Base-by-base conservation (phyloP, 257 asterid species). In the Penstemon eatonii region DNA sequence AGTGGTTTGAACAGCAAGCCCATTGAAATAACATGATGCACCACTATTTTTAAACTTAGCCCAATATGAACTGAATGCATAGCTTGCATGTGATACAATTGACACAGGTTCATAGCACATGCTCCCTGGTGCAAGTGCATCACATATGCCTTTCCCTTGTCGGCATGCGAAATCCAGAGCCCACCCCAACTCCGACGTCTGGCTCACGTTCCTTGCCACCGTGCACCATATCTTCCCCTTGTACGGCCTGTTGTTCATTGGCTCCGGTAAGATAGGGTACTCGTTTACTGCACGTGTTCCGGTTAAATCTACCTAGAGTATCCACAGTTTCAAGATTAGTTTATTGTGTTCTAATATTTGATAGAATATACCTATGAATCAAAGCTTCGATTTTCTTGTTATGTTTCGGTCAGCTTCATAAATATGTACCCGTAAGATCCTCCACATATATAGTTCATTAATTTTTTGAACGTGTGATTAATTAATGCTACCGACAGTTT, bases 61-160 rank as follows among this genome's bases (percentile, higher is more conserved):
- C 96, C 96, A 91, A 37, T 85, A 91, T 0, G 97, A 82, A 65
- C 90, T 91, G 68, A 89, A 91, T 41, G 95, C 97, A 52, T 85
- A 91, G 81, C 76, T 91, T 7, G 96, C 97, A 66, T 91, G 95
- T 1, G 83, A 67, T 1, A 43, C 39, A 3, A 74, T 36, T 0
- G 93, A 83, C 5, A 88, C 78, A 4, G 96, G 96, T 72, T 76
- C 76, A 58, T 91, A 89, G 65, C 97, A 91, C 13, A 46, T 67
- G 36, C 67, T 77, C 9, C 85, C 91, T 0, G 95, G 95, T 6
- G 84, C 75, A 7, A 89, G 83, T 38, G 71, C 90, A n/a, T 76
- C 84, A 41, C 97, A 91, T 7, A 78, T 85, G 4, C 76, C 84
- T 12, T 81, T 82, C 0, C 87, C 88, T 46, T 71, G 81, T 15